phyloP scores from a whole-genome alignment of 1,284 basidiomycete genomes.

The Acaromyces ingoldii region DNA sequence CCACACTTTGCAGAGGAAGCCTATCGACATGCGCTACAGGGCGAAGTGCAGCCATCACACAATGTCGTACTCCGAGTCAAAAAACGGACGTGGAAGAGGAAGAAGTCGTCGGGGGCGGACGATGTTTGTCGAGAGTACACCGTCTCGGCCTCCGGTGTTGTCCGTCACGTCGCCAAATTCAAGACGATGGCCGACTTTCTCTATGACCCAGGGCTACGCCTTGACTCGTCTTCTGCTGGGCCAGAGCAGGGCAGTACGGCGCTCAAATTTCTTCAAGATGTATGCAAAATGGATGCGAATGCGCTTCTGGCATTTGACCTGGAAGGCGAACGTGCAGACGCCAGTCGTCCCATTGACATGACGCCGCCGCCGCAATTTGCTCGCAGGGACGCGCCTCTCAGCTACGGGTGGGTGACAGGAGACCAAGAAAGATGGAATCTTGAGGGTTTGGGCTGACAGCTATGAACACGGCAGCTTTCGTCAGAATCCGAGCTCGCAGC shows the following conservation, averaged over 20 bases:
- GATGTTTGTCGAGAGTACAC: slow-evolving; percentile 61
- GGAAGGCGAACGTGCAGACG: no score
- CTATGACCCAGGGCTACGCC: slow-evolving; percentile 25
- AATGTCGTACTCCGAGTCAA: slow-evolving; percentile 29
- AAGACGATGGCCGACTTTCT: slow-evolving; percentile 54
- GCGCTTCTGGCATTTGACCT: slow-evolving; percentile 24
- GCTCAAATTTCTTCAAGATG: neutral
- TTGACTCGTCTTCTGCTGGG: neutral
- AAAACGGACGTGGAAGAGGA: slow-evolving; percentile 29
- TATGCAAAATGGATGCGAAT: slow-evolving; percentile 27
- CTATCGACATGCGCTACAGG: slow-evolving; percentile 20
- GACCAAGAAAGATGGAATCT: no score
- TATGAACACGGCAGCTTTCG: no score
- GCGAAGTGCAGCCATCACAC: slow-evolving; percentile 22
- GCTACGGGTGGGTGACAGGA: no score
- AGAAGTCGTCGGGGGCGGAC: slow-evolving; percentile 18
- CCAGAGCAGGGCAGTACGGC: no score
- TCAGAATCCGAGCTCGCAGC: no score
- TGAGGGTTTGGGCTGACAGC: no score
- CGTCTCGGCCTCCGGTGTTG: slow-evolving; percentile 68
- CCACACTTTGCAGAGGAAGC: neutral
- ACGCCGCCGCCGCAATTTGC: no score
- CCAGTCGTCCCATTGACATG: no score
- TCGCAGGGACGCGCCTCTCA: no score
- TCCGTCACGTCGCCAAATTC: slow-evolving; percentile 79